Evolutionary conservation across 2,329 filamentous ascomycete species (phyloP), one percentile per base, ranked within the genome.

Genomic region (Epichloe amarillans): DNA sequence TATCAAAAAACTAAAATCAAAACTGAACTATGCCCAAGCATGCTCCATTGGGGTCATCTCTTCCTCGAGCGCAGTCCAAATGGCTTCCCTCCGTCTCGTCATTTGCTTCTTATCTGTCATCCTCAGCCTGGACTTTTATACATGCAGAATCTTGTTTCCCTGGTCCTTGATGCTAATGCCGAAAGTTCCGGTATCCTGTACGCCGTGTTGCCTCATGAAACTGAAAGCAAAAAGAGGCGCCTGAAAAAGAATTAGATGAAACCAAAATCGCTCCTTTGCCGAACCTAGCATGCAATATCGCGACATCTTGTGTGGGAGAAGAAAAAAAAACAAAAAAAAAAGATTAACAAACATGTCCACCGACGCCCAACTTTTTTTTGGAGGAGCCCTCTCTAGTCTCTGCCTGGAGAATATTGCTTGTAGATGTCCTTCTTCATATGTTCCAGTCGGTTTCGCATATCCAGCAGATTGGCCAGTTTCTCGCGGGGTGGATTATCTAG

Each of bases 351-450:
- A n/a, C 5, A 37, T 23, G 11, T 35, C 11, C 15, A 26, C n/a
- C 23, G 26, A 23, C 30, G 30, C 30, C 4, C n/a, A 36, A 46
- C 6, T 6, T 4, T 35, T 43, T 42, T 35, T 37, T 43, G 3
- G 41, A 15, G 7, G 23, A 11, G 19, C 53, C 33, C 37, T 19
- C 37, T 19, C 57, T 53, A 62, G 36, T 54, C 56, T 53, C 60
- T 60, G 35, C 58, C 57, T 4, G 55, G 66, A 50, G 60, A 66
- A 60, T 62, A 69, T 62, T 73, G 70, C 55, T 64, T 65, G 57
- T 79, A 75, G 43, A 84, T 83, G 52, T 79, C 72, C 55, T 62
- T 67, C 69, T 83, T 83, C 73, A 83, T 73, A n/a, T 56, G 56
- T 55, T 73, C 68, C 46, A 84, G 64, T 36, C 72, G 68, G 30